A percentile compares a stretch with the other conserved stretches of the same genome.
phyloP scores from a whole-genome alignment of 768 basidiomycete species.

The Suillus placidus region DNA sequence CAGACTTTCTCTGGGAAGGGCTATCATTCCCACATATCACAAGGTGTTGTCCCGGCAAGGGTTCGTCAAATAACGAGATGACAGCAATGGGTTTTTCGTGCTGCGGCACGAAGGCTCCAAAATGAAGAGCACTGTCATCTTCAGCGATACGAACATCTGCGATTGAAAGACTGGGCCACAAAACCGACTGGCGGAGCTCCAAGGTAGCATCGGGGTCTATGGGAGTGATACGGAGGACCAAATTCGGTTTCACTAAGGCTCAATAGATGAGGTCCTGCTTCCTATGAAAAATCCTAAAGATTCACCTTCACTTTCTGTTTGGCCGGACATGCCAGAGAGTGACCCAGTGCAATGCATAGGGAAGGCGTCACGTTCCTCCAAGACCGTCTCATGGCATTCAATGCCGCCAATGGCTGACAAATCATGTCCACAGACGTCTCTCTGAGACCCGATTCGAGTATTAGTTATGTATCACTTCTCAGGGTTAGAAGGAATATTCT shows the following conservation, averaged over 20 bases:
- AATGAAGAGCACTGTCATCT: conserved; percentile 53
- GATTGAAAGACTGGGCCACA: conserved; percentile 56
- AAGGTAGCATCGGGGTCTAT: conserved; percentile 50
- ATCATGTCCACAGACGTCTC: neutral
- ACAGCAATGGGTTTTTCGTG: conserved; percentile 48
- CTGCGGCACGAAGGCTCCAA: conserved; percentile 53
- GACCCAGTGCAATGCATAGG: neutral
- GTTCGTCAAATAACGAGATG: conserved; percentile 57
- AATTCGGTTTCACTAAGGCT: neutral
- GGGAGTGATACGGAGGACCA: conserved; percentile 23
- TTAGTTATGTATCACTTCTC: too few species aligned
- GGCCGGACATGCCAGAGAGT: neutral
- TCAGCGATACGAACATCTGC: conserved; percentile 55
- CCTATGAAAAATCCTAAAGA: neutral
- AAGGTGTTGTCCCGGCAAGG: conserved; percentile 27
- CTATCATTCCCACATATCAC: conserved; percentile 4
- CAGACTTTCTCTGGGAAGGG: conserved; percentile 19
- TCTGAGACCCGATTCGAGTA: too few species aligned
- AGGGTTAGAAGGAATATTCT: too few species aligned
- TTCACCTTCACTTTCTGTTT: conserved; percentile 2
- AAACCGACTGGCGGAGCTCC: conserved; percentile 54
- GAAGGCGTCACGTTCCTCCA: neutral
- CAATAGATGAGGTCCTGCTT: neutral
- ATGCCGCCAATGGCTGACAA: neutral
- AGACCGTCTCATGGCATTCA: too few species aligned